Conservation (phyloP, 441 rosid species). For the Arabidopsis hybrid region DNA sequence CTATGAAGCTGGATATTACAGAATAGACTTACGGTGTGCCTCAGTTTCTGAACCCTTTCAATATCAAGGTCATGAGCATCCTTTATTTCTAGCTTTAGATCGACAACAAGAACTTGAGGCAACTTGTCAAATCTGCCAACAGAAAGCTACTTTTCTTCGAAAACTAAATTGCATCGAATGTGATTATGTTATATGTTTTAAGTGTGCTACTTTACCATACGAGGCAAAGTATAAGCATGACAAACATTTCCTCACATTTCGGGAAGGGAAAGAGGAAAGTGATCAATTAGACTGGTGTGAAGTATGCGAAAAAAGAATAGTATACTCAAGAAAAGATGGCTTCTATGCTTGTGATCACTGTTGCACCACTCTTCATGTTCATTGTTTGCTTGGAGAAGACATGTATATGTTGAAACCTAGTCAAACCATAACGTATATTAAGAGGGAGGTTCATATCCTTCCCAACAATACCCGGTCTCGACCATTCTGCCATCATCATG, state of each 20-base stretch:
- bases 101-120: neutral
- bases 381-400: neutral
- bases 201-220: slow-evolving; percentile 8
- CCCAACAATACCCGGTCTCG: neutral
- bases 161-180: slow-evolving; percentile 20
- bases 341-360: too few species aligned
- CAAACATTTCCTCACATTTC: too few species aligned
- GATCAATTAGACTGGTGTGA: too few species aligned
- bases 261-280: too few species aligned
- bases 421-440: neutral
- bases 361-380: too few species aligned
- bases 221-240: too few species aligned
- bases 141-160: neutral
- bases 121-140: neutral
- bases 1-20: neutral
- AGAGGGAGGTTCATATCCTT: neutral
- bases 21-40: neutral
- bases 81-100: neutral
- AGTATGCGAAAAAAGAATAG: too few species aligned
- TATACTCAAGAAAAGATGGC: too few species aligned
- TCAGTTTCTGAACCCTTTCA: slow-evolving; percentile 3
- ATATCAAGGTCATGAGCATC: slow-evolving; percentile 15
- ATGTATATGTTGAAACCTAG: slow-evolving; percentile 1
- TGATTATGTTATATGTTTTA: neutral
- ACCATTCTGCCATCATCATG: neutral